Base-by-base conservation (phyloP, 495 filamentous ascomycete species). In the Lophiostoma macrostomum region DNA sequence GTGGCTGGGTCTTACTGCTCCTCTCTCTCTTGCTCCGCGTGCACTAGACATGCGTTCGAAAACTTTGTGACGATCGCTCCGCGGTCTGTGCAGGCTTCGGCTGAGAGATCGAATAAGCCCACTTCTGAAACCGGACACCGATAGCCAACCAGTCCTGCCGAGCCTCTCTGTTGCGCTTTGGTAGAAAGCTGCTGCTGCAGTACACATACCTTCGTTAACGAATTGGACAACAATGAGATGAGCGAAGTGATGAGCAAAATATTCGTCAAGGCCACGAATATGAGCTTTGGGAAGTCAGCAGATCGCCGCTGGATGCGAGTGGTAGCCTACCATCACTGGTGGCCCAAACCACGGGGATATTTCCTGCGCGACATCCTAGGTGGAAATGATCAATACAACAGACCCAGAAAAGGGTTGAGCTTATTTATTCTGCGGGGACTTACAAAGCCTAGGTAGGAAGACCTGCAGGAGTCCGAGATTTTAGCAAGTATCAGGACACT, bases 181-280 rank as follows among this genome's bases (percentile, higher is more conserved):
- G 46, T 45, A 41, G 29, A 44, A 48, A 58, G 34, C 34, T 31
- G 43, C 13, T 73, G 84, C 74, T 22, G 43, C 20, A 25, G 24
- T 31, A 23, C 16, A 47, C 67, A 24, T 66, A 96, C 89, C 66
- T 87, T 88, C 32, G 84, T 87, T 60, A 96, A 81, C 64, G 83
- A 89, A 74, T 94, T 91, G 60, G 87, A 91, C 57, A 96, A 81
- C 70, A 96, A 81, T 76, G 87, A 90, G 48, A 96, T 93, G 50
- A 95, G 74, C 13, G 87, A 91, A 31, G 91, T 93, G 58, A 94
- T 84, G n/a, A 96, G 76, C 12, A 96, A 76, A 48, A 95, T 89
- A 58, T 91, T 94, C 55, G 87, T 94, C 67, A 96, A 76, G 27
- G 78, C 86, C 25, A 96, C 80, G 64, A 95, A 96, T 59, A 90